A percentile compares a stretch with the other conserved stretches of the same genome.
Evolutionary conservation across 2,329 filamentous ascomycete species (phyloP).

Genomic region (Teratosphaeria destructans): DNA sequence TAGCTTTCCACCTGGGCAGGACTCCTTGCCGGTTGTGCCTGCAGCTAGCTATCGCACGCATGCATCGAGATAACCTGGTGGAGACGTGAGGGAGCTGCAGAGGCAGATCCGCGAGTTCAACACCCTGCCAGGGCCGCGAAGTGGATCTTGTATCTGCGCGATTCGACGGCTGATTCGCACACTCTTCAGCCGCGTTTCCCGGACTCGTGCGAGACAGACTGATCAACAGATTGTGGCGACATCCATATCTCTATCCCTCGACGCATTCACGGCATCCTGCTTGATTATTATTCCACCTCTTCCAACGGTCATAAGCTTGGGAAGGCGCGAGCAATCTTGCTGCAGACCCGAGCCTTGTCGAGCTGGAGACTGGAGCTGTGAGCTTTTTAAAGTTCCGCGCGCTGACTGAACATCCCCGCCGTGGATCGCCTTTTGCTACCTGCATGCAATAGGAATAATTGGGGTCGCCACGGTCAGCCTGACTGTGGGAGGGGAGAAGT

Average conservation of each 20-base stretch:
- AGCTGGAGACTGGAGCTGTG: neutral
- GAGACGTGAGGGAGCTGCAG: neutral
- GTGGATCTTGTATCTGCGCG: neutral
- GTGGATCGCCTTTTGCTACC: neutral
- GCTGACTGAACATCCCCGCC: neutral
- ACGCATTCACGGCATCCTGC: neutral
- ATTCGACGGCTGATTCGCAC: neutral
- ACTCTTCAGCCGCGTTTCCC: neutral
- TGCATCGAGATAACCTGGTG: neutral
- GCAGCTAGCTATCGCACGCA: neutral
- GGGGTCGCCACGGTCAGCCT: neutral
- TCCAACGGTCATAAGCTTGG: neutral
- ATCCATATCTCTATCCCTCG: neutral
- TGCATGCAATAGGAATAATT: neutral
- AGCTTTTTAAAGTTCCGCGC: neutral
- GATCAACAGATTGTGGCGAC: neutral
- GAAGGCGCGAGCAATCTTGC: neutral
- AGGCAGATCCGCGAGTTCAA: neutral
- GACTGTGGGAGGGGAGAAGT: neutral
- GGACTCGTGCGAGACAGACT: neutral
- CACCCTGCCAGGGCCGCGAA: neutral
- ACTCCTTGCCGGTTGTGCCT: neutral
- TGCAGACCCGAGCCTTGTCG: neutral
- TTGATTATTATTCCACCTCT: neutral
- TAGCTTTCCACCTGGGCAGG: neutral